Evolutionary conservation across 1,139 yeast species (phyloP), one percentile per base, ranked within the genome.

Genomic region (Schwanniomyces etchellsii): DNA sequence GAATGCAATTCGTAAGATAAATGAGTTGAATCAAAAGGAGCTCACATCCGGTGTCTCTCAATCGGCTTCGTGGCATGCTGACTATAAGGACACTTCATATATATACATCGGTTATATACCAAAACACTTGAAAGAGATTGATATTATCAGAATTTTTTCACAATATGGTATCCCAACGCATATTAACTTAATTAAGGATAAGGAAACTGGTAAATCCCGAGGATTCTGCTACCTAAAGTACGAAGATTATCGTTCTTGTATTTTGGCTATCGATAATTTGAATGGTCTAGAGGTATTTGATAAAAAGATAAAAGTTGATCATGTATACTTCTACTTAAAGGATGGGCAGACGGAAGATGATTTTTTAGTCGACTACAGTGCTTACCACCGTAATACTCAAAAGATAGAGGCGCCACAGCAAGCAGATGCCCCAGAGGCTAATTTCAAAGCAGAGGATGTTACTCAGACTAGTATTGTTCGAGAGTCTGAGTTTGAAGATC

Each of bases 161-260:
- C 97, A 91, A 50, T 91, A 72, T 52, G 98, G 98, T 1, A 70
- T 79, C 16, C 96, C 96, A 0, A 81, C 84, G 0, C 88, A 83
- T 48, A 52, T 89, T 24, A 77, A 81, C 34, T 59, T 91, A 35
- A 68, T 76, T n/a, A 68, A 88, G 35, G 91, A 85, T 47, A 64
- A 63, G 35, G 74, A 74, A 3, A 70, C 84, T 0, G 88, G 89
- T 2, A 71, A 73, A 39, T 75, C 86, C 5, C 68, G 72, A 32
- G 94, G 95, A 5, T 85, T 81, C 63, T 93, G 83, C 5, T 88
- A 79, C 57, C 55, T 91, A 40, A 83, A 86, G 52, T 91, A 84
- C 48, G 89, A 80, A 42, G 88, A 85, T 45, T 85, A 78, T 53
- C 62, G 84, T 33, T 82, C 95, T 4, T 78, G 95, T 22, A 72